Evolutionary conservation across 495 filamentous ascomycete genomes (phyloP), one percentile per base, ranked within the genome.

Genomic region (Xylaria telfairii): DNA sequence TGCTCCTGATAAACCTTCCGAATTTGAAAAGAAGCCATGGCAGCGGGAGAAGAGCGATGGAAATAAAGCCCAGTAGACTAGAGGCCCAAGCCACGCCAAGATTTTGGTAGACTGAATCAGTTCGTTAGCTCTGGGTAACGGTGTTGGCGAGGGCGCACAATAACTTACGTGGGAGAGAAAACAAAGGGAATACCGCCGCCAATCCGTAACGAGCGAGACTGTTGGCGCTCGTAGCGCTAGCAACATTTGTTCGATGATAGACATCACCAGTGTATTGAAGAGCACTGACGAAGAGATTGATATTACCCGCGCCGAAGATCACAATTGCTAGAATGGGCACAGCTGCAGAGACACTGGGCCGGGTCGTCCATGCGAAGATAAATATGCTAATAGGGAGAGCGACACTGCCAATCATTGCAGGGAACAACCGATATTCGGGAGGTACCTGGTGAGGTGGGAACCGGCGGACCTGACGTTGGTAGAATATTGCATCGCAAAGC

Each of bases 221-320:
- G 67, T 92, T 91, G 0, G 90, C 89, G 9, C 88, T 89, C 32
- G 87, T 73, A 4, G 90, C 90, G 44, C 84, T 87, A 0, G 91
- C 90, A 2, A 89, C 85, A 39, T 86, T 88, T 21, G 82, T 76
- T 5, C 84, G 83, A 17, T 85, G 83, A 70, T 92, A 92, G 0
- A 85, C 82, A 66, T 93, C 90, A 26, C 87, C 78, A 0, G 89
- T 77, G 71, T 91, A 92, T 61, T 80, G 81, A 13, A 82, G 72
- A 8, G 79, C 80, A 73, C 80, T 78, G n/a, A 82, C 82, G 62
- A 91, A 92, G 8, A 92, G 78, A 69, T 81, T 83, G 6, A 92
- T 72, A 75, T 90, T 91, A 3, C 90, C 91, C 85, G 87, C 92
- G 0, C 87, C 90, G 76, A 93, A 92, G 1, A 90, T 82, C 30